Evolutionary conservation across 139 green algal genomes (phyloP).

Genomic region (Micractinium conductrix): DNA sequence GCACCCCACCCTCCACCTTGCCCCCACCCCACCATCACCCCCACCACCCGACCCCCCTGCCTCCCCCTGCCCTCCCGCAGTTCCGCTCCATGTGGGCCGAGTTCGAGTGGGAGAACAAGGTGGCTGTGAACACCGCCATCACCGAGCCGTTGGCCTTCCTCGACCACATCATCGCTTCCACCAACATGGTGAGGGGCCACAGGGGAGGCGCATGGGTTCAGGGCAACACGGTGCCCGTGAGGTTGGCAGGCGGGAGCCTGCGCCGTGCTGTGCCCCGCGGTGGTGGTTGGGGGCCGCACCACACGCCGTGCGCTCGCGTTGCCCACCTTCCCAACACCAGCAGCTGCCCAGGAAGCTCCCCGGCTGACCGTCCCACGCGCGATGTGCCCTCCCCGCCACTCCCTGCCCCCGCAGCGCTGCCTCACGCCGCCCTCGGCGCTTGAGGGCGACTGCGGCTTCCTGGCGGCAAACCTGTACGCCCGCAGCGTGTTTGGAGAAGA

Average conservation of each 20-base stretch:
- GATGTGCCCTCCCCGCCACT: background rate
- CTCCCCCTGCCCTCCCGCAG: no score
- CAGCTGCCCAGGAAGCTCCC: no score
- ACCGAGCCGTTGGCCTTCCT: conserved; percentile 88
- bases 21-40: no score
- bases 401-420: conserved; percentile 54
- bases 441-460: conserved; percentile 92
- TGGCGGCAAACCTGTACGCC: conserved; percentile 98
- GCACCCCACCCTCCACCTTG: no score
- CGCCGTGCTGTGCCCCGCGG: no score
- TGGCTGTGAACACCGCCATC: conserved; percentile 96
- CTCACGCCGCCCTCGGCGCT: conserved; percentile 90
- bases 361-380: background rate
- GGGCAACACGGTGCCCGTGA: no score
- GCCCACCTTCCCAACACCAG: no score
- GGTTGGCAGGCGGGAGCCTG: no score
- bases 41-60: no score
- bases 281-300: no score
- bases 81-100: conserved; percentile 99
- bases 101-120: conserved; percentile 99
- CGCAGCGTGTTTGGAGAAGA: conserved; percentile 97
- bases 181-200: conserved; percentile 89
- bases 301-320: no score
- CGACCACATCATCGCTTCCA: conserved; percentile 93
- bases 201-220: no score